Base-by-base conservation (phyloP, 2,329 filamentous ascomycete species). In the Verticillium klebahnii region DNA sequence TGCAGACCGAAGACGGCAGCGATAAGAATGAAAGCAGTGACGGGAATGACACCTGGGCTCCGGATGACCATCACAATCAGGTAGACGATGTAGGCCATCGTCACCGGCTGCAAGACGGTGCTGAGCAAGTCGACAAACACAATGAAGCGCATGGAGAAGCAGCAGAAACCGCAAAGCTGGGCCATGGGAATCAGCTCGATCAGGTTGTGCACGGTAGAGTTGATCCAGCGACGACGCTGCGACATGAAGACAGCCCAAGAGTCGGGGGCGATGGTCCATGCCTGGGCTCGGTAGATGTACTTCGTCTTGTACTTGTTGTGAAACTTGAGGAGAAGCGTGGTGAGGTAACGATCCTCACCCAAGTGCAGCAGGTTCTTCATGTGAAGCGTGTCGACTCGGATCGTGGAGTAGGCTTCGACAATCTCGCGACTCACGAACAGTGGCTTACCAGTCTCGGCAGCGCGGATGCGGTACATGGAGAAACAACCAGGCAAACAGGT, bases 401-500 rank as follows among this genome's bases (percentile, higher is more conserved):
- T 97, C 61, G 94, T 92, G 0, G 92, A 82, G 74, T 99, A 99
- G 57, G 86, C 83, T 3, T 97, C 89, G 15, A 98, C 87, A 34
- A 99, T 86, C 72, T 98, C 95, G 66, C 89, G 89, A 75, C 93
- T 97, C 69, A 99, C 93, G 73, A 99, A 98, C 34, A 99, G 84
- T 14, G 95, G 95, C 78, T 98, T 98, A 70, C 93, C 94, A 17
- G 89, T 92, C 75, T 98, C 95, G 7, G 93, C 91, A 34, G 95
- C 92, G 65, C 95, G 92, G 71, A 99, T 93, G 69, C 95, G 90
- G 78, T 97, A 99, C 95, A 99, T 99, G 70, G 90, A 93, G 85
- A 98, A 99, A 85, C 95, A 99, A 81, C 95, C 95, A 29, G 95
- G 95, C 73, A 99, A 82, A 84, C 95, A 99, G 58, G 95, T 99